phyloP scores from a whole-genome alignment of 306 rosid species.

The Acmispon strigosus region DNA sequence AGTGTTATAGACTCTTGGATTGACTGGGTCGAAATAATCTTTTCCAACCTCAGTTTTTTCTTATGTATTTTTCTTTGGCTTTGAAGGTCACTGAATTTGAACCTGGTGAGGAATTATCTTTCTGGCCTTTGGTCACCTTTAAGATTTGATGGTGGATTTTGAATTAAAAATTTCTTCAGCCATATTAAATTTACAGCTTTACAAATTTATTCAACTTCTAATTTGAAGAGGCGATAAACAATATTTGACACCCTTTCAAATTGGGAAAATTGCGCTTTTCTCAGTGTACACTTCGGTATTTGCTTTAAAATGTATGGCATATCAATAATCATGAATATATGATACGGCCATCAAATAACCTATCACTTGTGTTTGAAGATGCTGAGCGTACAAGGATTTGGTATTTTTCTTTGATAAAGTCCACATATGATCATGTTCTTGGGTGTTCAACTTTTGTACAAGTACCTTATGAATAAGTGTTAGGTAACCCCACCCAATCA shows the following conservation, averaged over 20 bases:
- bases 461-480: neutral
- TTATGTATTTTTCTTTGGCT: neutral
- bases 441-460: neutral
- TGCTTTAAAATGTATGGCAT: neutral
- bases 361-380: neutral
- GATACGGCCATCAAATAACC: neutral
- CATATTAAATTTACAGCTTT: neutral
- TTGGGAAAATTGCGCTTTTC: neutral
- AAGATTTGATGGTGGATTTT: neutral
- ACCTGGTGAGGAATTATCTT: neutral
- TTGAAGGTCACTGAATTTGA: neutral
- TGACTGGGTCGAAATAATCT: neutral
- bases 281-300: neutral
- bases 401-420: neutral
- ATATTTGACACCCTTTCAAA: neutral
- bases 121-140: neutral
- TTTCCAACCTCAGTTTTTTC: slow-evolving; percentile 8
- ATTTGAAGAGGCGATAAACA: neutral
- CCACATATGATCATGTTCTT: neutral
- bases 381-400: neutral
- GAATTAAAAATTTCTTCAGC: slow-evolving; percentile 1
- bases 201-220: neutral
- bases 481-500: neutral
- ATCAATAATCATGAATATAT: neutral
- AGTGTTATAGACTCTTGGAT: neutral